phyloP scores from a whole-genome alignment of 2,329 filamentous ascomycete species.

The Lachnellula hyalina region DNA sequence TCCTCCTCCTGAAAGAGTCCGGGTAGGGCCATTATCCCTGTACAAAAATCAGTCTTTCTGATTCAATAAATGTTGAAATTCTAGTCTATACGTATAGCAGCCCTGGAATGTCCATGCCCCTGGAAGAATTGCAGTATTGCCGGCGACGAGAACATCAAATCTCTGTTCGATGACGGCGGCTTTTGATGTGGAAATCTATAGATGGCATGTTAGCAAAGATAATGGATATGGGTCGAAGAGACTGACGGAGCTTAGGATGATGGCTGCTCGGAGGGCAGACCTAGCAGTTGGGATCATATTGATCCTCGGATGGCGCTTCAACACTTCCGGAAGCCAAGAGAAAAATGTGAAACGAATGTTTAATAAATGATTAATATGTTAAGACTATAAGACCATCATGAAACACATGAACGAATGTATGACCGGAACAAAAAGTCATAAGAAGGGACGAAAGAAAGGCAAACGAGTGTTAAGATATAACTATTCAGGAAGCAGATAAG shows the following conservation, averaged over 20 bases:
- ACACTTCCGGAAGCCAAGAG: neutral
- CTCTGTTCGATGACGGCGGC: neutral
- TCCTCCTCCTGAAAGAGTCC: slow-evolving; percentile 17
- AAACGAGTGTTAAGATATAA: neutral
- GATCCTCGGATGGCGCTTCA: neutral
- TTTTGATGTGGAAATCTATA: neutral
- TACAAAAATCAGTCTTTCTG: slow-evolving; percentile 1
- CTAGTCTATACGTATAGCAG: slow-evolving; percentile 20
- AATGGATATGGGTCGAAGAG: neutral
- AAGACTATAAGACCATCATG: neutral
- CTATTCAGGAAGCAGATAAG: neutral
- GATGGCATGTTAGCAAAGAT: neutral
- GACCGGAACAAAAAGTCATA: neutral
- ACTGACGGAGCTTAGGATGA: slow-evolving; percentile 3
- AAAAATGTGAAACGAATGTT: neutral
- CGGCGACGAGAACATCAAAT: neutral
- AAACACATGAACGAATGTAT: neutral
- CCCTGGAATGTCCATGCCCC: slow-evolving; percentile 23
- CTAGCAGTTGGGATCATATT: neutral
- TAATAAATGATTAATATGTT: neutral
- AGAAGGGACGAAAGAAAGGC: neutral
- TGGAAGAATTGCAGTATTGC: slow-evolving; percentile 9
- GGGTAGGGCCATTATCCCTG: slow-evolving; percentile 13
- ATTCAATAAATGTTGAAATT: neutral
- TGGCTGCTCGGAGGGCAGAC: neutral